Evolutionary conservation across 176 grass and related monocot species (phyloP).

Genomic region (Puya raimondii): DNA sequence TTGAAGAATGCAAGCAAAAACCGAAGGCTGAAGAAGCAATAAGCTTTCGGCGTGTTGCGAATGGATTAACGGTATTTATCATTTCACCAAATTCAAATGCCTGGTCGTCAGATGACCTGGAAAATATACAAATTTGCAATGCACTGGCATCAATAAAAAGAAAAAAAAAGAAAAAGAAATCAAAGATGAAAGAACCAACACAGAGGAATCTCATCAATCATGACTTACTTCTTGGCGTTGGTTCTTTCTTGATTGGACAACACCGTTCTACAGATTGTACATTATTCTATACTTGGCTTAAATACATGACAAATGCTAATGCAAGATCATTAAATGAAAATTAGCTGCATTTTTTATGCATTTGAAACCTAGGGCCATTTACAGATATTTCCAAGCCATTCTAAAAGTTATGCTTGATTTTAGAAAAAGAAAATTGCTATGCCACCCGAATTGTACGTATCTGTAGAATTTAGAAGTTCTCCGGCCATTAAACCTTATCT

Average conservation of each 20-base stretch:
- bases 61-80: constrained; percentile 18
- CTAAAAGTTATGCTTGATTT: too few species aligned
- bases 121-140: constrained; percentile 8
- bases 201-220: background rate
- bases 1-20: constrained; percentile 73
- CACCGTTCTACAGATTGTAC: background rate
- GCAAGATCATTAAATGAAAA: background rate
- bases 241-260: constrained; percentile 2
- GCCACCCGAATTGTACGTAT: too few species aligned
- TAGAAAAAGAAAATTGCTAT: too few species aligned
- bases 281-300: background rate
- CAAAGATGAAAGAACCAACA: background rate
- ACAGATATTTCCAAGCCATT: too few species aligned
- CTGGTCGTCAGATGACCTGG: constrained; percentile 31
- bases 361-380: too few species aligned
- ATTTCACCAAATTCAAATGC: constrained; percentile 32
- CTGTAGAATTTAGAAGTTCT: too few species aligned
- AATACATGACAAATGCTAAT: background rate
- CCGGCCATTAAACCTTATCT: too few species aligned
- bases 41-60: constrained; percentile 52
- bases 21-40: constrained; percentile 45
- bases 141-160: background rate
- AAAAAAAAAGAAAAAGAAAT: constrained; percentile 4
- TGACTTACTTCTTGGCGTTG: too few species aligned
- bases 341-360: background rate